A percentile compares a stretch with the other conserved stretches of the same genome.
phyloP scores from a whole-genome alignment of 805 yeast species.

The Candida lessepsii region DNA sequence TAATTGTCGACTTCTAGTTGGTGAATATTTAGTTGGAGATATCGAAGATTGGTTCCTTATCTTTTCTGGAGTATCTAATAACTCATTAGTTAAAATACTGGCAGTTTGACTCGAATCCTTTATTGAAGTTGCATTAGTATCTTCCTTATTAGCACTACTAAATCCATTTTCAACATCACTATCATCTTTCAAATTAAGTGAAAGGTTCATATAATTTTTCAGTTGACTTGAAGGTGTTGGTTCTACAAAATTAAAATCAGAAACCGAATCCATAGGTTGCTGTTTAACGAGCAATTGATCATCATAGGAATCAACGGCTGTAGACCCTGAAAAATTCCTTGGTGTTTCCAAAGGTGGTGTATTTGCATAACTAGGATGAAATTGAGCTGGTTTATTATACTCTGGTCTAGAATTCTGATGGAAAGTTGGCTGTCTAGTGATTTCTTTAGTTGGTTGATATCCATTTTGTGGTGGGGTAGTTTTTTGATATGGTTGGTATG shows the following conservation, averaged over 20 bases:
- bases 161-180: slow-evolving; percentile 7
- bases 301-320: slow-evolving; percentile 13
- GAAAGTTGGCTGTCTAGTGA: not conserved
- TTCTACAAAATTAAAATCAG: slow-evolving; percentile 17
- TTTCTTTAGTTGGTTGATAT: not conserved
- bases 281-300: slow-evolving; percentile 11
- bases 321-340: slow-evolving; percentile 14
- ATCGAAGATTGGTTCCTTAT: not conserved
- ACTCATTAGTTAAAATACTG: slow-evolving; percentile 15
- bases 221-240: slow-evolving; percentile 13
- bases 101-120: slow-evolving; percentile 10
- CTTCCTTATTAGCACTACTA: slow-evolving; percentile 4
- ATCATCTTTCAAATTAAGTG: slow-evolving; percentile 16
- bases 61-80: slow-evolving; percentile 15
- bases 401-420: not conserved
- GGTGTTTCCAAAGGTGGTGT: slow-evolving; percentile 8
- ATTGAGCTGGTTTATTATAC: slow-evolving; percentile 2
- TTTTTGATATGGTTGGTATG: no score
- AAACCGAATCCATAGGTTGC: slow-evolving; percentile 5
- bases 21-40: slow-evolving; percentile 7
- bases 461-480: no score
- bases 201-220: slow-evolving; percentile 25
- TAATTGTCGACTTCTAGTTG: slow-evolving; percentile 1
- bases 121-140: slow-evolving; percentile 14
- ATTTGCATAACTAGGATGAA: not conserved